Evolutionary conservation across 352 stramenopile species (phyloP).

Genomic region (Phytophthora constricta): DNA sequence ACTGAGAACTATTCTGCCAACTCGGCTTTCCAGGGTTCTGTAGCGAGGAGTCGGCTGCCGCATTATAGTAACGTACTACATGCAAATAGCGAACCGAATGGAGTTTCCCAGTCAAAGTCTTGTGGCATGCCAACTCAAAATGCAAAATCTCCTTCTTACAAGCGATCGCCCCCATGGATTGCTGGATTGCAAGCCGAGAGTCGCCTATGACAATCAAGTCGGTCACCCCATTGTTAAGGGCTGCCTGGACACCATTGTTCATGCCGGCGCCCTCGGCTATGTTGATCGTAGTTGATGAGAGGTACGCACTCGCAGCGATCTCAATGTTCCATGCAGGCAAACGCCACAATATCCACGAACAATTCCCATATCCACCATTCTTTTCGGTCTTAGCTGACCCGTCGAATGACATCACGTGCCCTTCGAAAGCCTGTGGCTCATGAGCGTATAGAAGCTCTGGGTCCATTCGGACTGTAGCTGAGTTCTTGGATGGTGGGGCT

Average conservation of each 20-base stretch:
- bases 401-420: too few species aligned
- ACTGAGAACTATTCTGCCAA: not conserved
- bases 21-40: not conserved
- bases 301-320: too few species aligned
- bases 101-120: not conserved
- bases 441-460: too few species aligned
- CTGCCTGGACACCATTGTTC: slow-evolving; percentile 1
- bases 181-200: slow-evolving; percentile 7
- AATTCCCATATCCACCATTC: too few species aligned
- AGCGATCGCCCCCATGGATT: slow-evolving; percentile 13
- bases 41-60: slow-evolving; percentile 2
- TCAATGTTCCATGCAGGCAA: too few species aligned
- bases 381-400: too few species aligned
- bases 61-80: not conserved
- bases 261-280: not conserved
- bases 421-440: too few species aligned
- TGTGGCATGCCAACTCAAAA: not conserved
- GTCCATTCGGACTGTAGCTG: too few species aligned
- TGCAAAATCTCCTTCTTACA: slow-evolving; percentile 2
- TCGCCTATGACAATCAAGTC: not conserved
- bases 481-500: too few species aligned
- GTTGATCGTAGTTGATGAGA: too few species aligned
- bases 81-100: too few species aligned
- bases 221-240: not conserved
- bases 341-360: too few species aligned